These are phyloP conservation scores for Starmerella lactis-condensi DNA, from an alignment of 805 yeast species.

Conservation along the genomic window DNA sequence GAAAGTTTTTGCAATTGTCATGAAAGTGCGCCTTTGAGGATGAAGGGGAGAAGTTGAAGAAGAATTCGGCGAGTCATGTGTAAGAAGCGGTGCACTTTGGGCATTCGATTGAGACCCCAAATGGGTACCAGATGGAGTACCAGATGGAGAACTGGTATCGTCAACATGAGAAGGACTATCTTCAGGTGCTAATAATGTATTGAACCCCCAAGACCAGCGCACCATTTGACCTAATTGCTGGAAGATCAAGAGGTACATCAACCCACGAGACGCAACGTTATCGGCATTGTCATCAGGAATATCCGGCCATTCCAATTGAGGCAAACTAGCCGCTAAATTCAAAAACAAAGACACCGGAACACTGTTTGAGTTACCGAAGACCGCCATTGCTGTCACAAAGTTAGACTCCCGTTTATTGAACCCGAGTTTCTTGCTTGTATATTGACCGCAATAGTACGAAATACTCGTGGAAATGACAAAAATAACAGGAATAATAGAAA, in stretches of 20 bases:
- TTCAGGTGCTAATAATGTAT: slow-evolving; percentile 33
- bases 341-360: slow-evolving; percentile 78
- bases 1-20: slow-evolving; percentile 3
- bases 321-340: slow-evolving; percentile 44
- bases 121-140: neutral
- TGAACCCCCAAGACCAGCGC: slow-evolving; percentile 60
- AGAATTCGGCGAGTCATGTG: neutral
- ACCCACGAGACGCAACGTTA: slow-evolving; percentile 43
- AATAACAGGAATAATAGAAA: slow-evolving; percentile 67
- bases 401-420: slow-evolving; percentile 63
- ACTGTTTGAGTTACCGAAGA: slow-evolving; percentile 88
- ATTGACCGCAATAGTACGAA: slow-evolving; percentile 43
- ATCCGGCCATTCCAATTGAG: slow-evolving; percentile 40
- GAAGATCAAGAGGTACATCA: slow-evolving; percentile 39
- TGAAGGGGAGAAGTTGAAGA: neutral
- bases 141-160: neutral
- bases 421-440: slow-evolving; percentile 34
- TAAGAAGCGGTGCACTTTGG: neutral
- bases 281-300: slow-evolving; percentile 36
- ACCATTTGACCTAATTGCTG: slow-evolving; percentile 51
- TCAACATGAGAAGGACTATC: slow-evolving; percentile 3
- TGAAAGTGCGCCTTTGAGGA: neutral
- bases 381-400: slow-evolving; percentile 92
- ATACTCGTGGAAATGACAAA: slow-evolving; percentile 68
- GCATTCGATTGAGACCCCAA: neutral